Evolutionary conservation across 768 basidiomycete genomes (phyloP).

Genomic region (Boletus rex-veris): DNA sequence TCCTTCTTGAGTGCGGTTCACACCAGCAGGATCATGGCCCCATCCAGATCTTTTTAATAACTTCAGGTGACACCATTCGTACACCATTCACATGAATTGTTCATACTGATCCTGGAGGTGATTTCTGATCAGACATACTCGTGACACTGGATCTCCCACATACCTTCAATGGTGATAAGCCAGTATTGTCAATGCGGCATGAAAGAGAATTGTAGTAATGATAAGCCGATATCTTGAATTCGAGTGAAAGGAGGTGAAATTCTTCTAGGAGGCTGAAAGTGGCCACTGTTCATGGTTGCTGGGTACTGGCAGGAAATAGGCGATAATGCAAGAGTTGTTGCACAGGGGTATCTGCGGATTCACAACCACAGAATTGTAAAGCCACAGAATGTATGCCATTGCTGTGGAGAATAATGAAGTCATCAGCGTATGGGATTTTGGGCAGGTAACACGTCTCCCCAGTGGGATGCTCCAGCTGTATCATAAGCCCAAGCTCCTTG

Average conservation of each 20-base stretch:
- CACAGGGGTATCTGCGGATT: background rate
- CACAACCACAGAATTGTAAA: background rate
- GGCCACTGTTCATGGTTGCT: background rate
- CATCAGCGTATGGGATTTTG: background rate
- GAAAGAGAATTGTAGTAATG: background rate
- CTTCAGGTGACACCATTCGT: constrained; percentile 2
- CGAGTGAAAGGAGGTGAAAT: background rate
- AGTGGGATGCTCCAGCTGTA: background rate
- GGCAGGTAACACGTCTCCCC: background rate
- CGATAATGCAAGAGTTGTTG: background rate
- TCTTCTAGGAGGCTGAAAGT: background rate
- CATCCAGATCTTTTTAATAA: background rate
- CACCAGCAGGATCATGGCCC: background rate
- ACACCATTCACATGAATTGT: background rate
- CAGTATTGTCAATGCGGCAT: background rate
- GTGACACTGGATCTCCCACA: too few relatives aligned
- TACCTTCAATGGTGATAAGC: background rate
- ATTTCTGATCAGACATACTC: too few relatives aligned
- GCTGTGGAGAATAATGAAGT: background rate
- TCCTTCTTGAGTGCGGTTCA: background rate
- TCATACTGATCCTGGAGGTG: background rate
- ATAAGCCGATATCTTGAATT: background rate
- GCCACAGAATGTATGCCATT: background rate
- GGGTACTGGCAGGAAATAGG: background rate
- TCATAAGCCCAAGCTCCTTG: background rate